Percentiles rank a stretch among this genome's conserved stretches.
phyloP scores from a whole-genome alignment of 805 yeast genomes.

The Ogataea henricii region DNA sequence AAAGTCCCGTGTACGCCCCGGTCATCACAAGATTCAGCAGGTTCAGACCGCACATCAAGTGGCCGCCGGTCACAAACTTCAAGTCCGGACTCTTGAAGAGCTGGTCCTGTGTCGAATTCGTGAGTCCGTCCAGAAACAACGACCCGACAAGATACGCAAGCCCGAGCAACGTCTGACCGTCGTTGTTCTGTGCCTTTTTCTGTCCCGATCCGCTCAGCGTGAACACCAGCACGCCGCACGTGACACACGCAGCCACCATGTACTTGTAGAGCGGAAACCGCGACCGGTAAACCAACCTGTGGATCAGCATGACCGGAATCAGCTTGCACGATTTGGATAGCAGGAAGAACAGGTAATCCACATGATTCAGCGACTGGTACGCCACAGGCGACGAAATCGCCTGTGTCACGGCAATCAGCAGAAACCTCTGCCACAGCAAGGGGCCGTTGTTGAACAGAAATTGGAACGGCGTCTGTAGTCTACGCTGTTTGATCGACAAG shows the following conservation, averaged over 20 bases:
- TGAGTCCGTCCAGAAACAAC: constrained; percentile 84
- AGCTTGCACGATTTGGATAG: constrained; percentile 92
- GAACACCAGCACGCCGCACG: constrained; percentile 80
- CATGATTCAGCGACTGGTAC: constrained; percentile 73
- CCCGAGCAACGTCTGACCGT: constrained; percentile 55
- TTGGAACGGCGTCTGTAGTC: constrained; percentile 34
- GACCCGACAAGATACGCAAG: constrained; percentile 58
- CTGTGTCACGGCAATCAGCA: constrained; percentile 68
- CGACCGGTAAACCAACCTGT: constrained; percentile 66
- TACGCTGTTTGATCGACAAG: constrained; percentile 39
- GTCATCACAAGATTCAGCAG: constrained; percentile 49
- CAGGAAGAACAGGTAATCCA: constrained; percentile 81
- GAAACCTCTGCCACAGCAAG: constrained; percentile 37
- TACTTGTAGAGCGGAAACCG: constrained; percentile 76
- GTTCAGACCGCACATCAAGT: constrained; percentile 75
- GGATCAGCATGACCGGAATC: constrained; percentile 91
- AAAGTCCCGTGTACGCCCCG: constrained; percentile 45
- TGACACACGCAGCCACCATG: constrained; percentile 74
- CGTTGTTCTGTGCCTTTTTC: constrained; percentile 35
- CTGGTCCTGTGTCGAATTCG: constrained; percentile 91
- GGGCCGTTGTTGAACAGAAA: constrained; percentile 38
- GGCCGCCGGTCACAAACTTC: constrained; percentile 70
- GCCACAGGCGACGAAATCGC: constrained; percentile 84
- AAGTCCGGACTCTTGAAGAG: constrained; percentile 54
- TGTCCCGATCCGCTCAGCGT: constrained; percentile 42